Conservation (phyloP, 805 yeast genomes). For the Monosporozyma siamensis region DNA sequence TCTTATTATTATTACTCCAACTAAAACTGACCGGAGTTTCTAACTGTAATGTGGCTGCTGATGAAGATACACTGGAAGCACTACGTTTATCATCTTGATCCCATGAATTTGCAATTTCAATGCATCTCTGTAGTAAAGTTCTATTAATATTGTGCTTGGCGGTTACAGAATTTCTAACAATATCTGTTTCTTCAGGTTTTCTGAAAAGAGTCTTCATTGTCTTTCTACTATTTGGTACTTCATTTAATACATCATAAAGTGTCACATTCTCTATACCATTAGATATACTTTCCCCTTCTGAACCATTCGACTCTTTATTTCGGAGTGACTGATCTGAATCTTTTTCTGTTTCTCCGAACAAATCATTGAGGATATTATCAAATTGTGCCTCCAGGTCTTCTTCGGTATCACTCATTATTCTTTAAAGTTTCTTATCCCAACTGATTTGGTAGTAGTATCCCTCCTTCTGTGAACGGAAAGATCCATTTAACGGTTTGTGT, state of each 20-base stretch:
- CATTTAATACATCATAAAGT: constrained; percentile 20
- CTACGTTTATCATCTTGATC: constrained; percentile 14
- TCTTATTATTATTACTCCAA: constrained; percentile 19
- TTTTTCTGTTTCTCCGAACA: background rate
- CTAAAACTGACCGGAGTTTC: constrained; percentile 25
- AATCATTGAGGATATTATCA: background rate
- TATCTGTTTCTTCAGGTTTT: background rate
- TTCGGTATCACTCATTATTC: background rate
- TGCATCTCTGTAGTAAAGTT: constrained; percentile 3
- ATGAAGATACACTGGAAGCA: constrained; percentile 6
- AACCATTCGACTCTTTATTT: background rate
- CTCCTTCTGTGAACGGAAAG: no score
- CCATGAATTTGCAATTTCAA: constrained; percentile 16
- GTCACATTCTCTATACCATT: background rate
- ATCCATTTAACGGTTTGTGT: no score
- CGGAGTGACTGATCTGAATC: background rate
- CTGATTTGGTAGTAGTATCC: no score
- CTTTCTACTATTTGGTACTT: constrained; percentile 18
- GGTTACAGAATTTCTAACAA: constrained; percentile 1
- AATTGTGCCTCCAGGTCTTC: background rate
- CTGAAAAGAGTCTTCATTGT: constrained; percentile 16
- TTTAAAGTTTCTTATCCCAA: no score
- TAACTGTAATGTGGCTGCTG: constrained; percentile 9
- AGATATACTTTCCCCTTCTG: no score
- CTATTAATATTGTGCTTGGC: constrained; percentile 2